Percentiles rank a stretch among this genome's conserved stretches.
Evolutionary conservation across 2,329 filamentous ascomycete genomes (phyloP).

Genomic region (Verticillium longisporum): DNA sequence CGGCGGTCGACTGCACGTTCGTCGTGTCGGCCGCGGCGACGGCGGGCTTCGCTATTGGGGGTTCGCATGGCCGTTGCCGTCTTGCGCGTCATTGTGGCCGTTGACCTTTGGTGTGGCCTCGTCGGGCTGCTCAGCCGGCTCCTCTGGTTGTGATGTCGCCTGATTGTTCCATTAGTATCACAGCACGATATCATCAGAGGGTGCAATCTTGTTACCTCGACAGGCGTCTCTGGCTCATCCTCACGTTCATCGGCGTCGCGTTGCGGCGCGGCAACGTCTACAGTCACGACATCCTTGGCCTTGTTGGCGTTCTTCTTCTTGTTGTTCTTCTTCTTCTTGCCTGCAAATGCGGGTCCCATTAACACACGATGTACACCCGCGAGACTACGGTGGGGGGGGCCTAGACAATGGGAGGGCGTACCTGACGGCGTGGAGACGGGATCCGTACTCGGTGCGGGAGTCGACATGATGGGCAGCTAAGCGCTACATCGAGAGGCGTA

Average conservation of each 20-base stretch:
- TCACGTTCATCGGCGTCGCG: conserved; percentile 32
- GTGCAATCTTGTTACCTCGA: conserved; percentile 13
- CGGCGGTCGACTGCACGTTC: conserved; percentile 35
- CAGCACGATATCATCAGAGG: background rate
- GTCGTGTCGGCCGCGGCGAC: conserved; percentile 14
- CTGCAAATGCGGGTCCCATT: conserved; percentile 16
- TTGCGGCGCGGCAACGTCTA: conserved; percentile 23
- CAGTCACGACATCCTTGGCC: conserved; percentile 31
- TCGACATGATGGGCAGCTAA: conserved; percentile 17
- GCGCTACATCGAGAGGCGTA: background rate
- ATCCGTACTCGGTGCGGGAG: conserved; percentile 16
- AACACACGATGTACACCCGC: conserved; percentile 3
- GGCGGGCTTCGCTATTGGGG: conserved; percentile 12
- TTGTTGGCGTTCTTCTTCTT: conserved; percentile 52
- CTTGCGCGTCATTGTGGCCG: conserved; percentile 9
- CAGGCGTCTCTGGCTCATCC: conserved; percentile 35
- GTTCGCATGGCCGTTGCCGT: conserved; percentile 32
- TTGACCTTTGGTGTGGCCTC: conserved; percentile 16
- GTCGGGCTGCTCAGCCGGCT: conserved; percentile 15
- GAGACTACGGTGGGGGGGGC: background rate
- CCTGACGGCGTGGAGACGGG: conserved; percentile 19
- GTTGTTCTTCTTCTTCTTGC: conserved; percentile 52
- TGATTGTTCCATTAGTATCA: conserved; percentile 5
- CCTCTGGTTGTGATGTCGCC: conserved; percentile 18
- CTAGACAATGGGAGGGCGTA: conserved; percentile 4